Evolutionary conservation across 192 early-diverging fungal species (phyloP), one percentile per base, ranked within the genome.

Genomic region (Podila verticillata): DNA sequence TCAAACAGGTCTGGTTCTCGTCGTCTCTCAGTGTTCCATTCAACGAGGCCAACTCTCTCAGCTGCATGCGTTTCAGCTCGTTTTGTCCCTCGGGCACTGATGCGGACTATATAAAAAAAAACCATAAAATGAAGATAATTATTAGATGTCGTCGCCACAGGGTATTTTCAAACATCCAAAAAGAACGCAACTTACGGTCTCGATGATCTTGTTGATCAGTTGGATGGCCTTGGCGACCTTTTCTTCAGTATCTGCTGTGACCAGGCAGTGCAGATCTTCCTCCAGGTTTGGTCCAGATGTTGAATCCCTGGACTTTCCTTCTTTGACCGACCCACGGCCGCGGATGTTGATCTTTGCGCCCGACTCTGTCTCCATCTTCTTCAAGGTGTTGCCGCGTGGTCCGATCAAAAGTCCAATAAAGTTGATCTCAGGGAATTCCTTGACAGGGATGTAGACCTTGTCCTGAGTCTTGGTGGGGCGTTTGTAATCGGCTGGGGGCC

Each of bases 381-480:
- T 98, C 35, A 99, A 84, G 7, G 98, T 98, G 61, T 97, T 95
- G 63, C 98, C 98, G 61, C 98, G 96, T 26, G 98, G 98, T 19
- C 96, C 97, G 73, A 98, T 95, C 65, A 99, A 85, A 36, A 96
- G 88, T 34, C 98, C 98, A 81, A 99, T 98, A 83, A 99, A 99
- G 80, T 98, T 98, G 35, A 99, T 95, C 30, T 97, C 95, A 6
- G 98, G 98, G 74, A 94, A 96, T 44, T 99, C 98, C 71, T 92
- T 94, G 54, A 91, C 94, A 29, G 98, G 98, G 57, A 99, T 98
- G 78, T 93, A 97, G 24, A 98, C 89, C 84, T 99, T 99, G 56
- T 97, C 96, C n/a, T 88, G 88, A 3, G 90, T 85, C 74, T 93
- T 96, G 31, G 89, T 91, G 7, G 95, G 92, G 60, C 89, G 79